Base-by-base conservation (phyloP, 1,284 basidiomycete species). In the Pseudozyma thailandica region DNA sequence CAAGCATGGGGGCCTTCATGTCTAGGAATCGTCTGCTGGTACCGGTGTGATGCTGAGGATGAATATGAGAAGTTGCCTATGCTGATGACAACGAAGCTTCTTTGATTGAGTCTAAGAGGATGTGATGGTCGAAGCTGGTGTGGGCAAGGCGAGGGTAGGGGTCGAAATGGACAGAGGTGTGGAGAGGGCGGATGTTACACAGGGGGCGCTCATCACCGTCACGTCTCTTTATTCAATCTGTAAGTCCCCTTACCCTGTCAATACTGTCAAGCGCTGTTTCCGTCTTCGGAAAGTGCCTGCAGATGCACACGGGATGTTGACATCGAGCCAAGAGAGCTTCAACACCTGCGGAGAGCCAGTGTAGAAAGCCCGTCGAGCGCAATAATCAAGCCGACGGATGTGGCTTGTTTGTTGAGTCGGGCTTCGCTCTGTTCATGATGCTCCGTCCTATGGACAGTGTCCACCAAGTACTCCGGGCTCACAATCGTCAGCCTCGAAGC, bases 1-100 rank as follows among this genome's bases (percentile, higher is more conserved):
- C 52, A 6, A 65, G 9, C 20, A 54, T 6, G 8, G 56, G 13
- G 16, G 41, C 18, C 48, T 55, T 65, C 62, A 65, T 65, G 1
- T 33, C 23, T 21, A n/a, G n/a, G n/a, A n/a, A n/a, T n/a, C n/a
- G n/a, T n/a, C n/a, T n/a, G n/a, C n/a, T n/a, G n/a, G n/a, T n/a
- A n/a, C n/a, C n/a, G n/a, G n/a, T n/a, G 33, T 35, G 15, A 35
- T 35, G 33, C 6, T 16, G 5, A n/a, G 13, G 13, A 7, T 35
- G 33, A 9, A 16, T 16, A 7, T 9, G n/a, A n/a, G 5, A 5
- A 9, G n/a, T 35, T 35, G 33, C 33, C n/a, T 5, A 5, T n/a
- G 50, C 6, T 25, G 31, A 12, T 6, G 26, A 20, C 8, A 35
- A 16, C 8, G 13, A 16, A n/a, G 15, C 6, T 7, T 16, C n/a